Evolutionary conservation across 176 grass and related monocot species (phyloP).

Genomic region (Urochloa ruziziensis): DNA sequence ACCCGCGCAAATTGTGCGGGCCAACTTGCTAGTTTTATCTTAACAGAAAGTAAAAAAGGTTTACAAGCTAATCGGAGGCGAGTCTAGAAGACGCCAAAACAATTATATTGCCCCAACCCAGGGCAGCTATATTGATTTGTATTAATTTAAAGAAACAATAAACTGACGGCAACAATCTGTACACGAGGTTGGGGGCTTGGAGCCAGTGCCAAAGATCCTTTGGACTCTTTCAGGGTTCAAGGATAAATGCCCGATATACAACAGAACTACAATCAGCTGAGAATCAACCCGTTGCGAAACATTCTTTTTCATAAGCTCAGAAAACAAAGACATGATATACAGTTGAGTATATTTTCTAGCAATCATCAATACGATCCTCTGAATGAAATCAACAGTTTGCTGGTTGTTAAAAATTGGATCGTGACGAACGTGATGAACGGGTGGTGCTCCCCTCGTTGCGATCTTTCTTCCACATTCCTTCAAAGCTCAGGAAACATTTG

Average conservation of each 20-base stretch:
- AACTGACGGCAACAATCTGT: neutral
- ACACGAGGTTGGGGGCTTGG: neutral
- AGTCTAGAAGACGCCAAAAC: neutral
- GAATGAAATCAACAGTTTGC: slow-evolving; percentile 11
- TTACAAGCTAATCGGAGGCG: neutral
- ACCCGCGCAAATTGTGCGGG: no score
- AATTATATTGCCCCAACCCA: neutral
- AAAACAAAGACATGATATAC: slow-evolving; percentile 9
- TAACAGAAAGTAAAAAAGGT: neutral
- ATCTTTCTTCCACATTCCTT: slow-evolving; percentile 82
- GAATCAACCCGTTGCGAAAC: slow-evolving; percentile 3
- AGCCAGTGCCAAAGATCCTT: neutral
- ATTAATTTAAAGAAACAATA: neutral
- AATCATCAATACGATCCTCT: slow-evolving; percentile 18
- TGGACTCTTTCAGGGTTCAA: neutral
- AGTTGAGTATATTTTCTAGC: slow-evolving; percentile 21
- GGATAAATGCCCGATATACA: neutral
- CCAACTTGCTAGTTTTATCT: slow-evolving; percentile 18
- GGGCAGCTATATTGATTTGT: neutral
- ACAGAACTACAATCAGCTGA: slow-evolving; percentile 21
- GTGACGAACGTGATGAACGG: slow-evolving; percentile 57
- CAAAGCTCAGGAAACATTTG: slow-evolving; percentile 64
- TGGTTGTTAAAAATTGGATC: slow-evolving; percentile 23
- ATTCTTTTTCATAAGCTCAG: neutral
- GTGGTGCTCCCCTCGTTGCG: slow-evolving; percentile 41